These are phyloP conservation scores for Trametes polyzona DNA, from an alignment of 1,284 basidiomycete species.

Conservation along the genomic window DNA sequence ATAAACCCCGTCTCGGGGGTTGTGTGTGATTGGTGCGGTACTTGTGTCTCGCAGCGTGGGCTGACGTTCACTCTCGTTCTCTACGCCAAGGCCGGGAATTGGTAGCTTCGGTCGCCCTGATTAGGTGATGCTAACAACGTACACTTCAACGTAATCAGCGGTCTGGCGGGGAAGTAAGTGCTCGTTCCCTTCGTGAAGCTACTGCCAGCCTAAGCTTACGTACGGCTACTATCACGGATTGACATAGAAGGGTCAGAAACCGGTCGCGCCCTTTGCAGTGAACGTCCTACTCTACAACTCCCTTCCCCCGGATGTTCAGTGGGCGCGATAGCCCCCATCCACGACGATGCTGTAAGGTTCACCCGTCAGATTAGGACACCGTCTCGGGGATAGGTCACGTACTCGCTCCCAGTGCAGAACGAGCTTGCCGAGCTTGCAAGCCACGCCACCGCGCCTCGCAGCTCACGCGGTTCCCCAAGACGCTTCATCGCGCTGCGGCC, in stretches of 20 bases:
- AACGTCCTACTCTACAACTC: neutral
- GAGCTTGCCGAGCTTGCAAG: slow-evolving; percentile 76
- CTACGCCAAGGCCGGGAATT: too few species aligned
- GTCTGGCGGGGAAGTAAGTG: too few species aligned
- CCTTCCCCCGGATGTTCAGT: neutral
- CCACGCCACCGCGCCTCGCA: slow-evolving; percentile 77
- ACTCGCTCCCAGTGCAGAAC: slow-evolving; percentile 78
- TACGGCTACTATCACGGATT: neutral
- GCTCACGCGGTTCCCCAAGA: slow-evolving; percentile 50
- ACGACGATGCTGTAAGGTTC: slow-evolving; percentile 59
- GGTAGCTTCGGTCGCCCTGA: too few species aligned
- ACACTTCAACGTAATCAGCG: too few species aligned
- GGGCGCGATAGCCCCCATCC: slow-evolving; percentile 63
- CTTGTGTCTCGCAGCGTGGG: too few species aligned
- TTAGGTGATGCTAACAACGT: too few species aligned
- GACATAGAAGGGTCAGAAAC: slow-evolving; percentile 67
- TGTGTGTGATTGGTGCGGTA: too few species aligned
- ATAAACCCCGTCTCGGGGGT: too few species aligned
- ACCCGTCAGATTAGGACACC: neutral
- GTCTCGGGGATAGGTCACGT: slow-evolving; percentile 35
- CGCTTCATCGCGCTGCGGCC: neutral
- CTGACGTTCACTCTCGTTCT: too few species aligned
- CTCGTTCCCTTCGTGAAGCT: too few species aligned
- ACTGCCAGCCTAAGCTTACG: neutral
- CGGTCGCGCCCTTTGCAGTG: slow-evolving; percentile 40